Percentiles rank a stretch among this genome's conserved stretches.
These are phyloP conservation scores for Pilasporangium apinafurcum DNA, from an alignment of 352 stramenopile species.

Conservation along the genomic window DNA sequence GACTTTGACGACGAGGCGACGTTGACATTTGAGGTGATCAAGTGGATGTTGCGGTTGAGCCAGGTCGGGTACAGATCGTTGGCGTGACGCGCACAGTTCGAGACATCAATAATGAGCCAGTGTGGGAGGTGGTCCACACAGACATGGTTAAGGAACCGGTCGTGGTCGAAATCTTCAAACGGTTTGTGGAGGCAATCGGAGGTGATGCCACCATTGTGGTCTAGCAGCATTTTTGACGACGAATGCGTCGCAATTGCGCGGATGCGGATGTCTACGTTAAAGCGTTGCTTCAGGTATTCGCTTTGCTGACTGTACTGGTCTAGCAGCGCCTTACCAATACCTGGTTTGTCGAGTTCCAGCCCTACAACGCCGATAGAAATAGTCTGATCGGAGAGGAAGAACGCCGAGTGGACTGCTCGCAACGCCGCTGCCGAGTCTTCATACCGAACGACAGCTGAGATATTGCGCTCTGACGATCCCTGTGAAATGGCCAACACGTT, in stretches of 20 bases:
- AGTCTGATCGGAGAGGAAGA: slow-evolving; percentile 91
- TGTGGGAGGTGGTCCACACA: slow-evolving; percentile 87
- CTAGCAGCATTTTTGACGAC: slow-evolving; percentile 54
- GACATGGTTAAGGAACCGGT: slow-evolving; percentile 69
- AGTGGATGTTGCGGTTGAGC: slow-evolving; percentile 86
- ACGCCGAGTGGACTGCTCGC: slow-evolving; percentile 91
- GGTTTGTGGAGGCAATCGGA: slow-evolving; percentile 22
- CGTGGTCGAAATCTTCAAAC: slow-evolving; percentile 49
- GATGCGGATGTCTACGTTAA: slow-evolving; percentile 82
- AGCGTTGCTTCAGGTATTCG: slow-evolving; percentile 74
- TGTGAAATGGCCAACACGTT: slow-evolving; percentile 95
- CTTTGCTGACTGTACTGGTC: slow-evolving; percentile 81
- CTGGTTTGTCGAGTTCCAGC: slow-evolving; percentile 47
- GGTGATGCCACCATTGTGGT: slow-evolving; percentile 51
- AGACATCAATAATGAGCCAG: slow-evolving; percentile 93
- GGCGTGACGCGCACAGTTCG: slow-evolving; percentile 79
- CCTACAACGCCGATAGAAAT: slow-evolving; percentile 91
- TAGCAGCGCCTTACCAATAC: slow-evolving; percentile 85
- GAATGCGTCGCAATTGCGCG: slow-evolving; percentile 67
- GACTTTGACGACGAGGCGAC: slow-evolving; percentile 67
- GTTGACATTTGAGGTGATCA: slow-evolving; percentile 93
- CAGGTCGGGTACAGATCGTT: slow-evolving; percentile 85
- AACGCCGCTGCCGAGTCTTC: slow-evolving; percentile 89
- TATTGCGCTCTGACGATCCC: slow-evolving; percentile 92
- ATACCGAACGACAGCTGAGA: slow-evolving; percentile 90